phyloP scores from a whole-genome alignment of 1,139 yeast genomes.

The Sugiyamaella xylanicola region DNA sequence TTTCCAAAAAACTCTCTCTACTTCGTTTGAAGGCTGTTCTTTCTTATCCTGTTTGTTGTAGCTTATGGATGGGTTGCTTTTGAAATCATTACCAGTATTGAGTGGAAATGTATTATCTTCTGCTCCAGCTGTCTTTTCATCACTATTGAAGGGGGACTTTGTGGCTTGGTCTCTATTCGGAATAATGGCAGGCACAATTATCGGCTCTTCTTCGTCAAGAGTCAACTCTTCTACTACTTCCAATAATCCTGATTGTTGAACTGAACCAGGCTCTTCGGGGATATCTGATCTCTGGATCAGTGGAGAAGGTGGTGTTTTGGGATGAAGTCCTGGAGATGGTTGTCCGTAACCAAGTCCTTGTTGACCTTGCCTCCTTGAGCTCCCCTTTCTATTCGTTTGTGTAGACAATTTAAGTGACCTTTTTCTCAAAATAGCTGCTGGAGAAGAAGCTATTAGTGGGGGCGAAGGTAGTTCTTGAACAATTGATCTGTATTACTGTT shows the following conservation, averaged over 20 bases:
- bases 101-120: background rate
- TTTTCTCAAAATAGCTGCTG: constrained; percentile 16
- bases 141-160: background rate
- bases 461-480: constrained; percentile 18
- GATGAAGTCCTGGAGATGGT: constrained; percentile 2
- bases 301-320: constrained; percentile 7
- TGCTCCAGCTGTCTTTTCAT: background rate
- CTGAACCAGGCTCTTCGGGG: background rate
- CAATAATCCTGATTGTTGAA: background rate
- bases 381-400: constrained; percentile 1
- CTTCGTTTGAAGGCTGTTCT: background rate
- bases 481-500: constrained; percentile 1
- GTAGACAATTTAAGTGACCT: constrained; percentile 10
- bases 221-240: constrained; percentile 14
- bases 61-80: background rate
- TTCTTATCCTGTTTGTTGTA: background rate
- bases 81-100: background rate
- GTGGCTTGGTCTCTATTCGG: background rate
- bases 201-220: constrained; percentile 1
- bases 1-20: constrained; percentile 2
- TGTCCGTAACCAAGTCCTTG: constrained; percentile 4
- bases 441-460: constrained; percentile 16
- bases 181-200: background rate
- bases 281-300: background rate
- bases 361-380: constrained; percentile 4